Evolutionary conservation across 106 monocot genomes (phyloP).

Genomic region (Posidonia australis): DNA sequence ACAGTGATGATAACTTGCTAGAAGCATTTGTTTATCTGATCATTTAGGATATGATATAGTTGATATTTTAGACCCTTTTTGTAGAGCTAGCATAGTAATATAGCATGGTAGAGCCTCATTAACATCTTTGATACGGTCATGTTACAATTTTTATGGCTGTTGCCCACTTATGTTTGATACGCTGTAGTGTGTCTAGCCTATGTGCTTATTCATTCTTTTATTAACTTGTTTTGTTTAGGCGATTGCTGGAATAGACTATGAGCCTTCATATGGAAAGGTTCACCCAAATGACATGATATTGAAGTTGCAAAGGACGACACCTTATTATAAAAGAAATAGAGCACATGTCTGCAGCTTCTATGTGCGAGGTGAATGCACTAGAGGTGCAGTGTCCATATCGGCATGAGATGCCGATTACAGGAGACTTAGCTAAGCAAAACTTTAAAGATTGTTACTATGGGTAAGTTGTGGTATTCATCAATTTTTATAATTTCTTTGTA

Average conservation of each 20-base stretch:
- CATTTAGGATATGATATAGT: too few relatives aligned
- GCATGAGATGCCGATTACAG: conserved; percentile 93
- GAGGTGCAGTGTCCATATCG: conserved; percentile 94
- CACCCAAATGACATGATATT: conserved; percentile 89
- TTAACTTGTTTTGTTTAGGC: conserved; percentile 34
- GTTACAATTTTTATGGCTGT: too few relatives aligned
- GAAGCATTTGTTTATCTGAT: too few relatives aligned
- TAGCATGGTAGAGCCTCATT: too few relatives aligned
- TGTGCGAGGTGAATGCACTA: conserved; percentile 88
- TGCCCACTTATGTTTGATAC: too few relatives aligned
- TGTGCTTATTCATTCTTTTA: too few relatives aligned
- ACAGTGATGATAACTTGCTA: not conserved
- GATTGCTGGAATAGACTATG: conserved; percentile 95
- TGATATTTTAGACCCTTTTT: too few relatives aligned
- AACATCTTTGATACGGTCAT: too few relatives aligned
- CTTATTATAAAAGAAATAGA: conserved; percentile 93
- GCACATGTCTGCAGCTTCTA: conserved; percentile 98
- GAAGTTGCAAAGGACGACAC: conserved; percentile 98
- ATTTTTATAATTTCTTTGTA: not conserved
- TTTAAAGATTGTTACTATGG: conserved; percentile 99
- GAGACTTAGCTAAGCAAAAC: conserved; percentile 93
- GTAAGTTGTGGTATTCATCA: conserved; percentile 27
- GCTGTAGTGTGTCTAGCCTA: too few relatives aligned
- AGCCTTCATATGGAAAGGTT: conserved; percentile 81
- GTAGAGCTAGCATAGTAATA: too few relatives aligned